Evolutionary conservation across 768 basidiomycete genomes (phyloP), one percentile per base, ranked within the genome.

Genomic region (Tricholoma matsutake): DNA sequence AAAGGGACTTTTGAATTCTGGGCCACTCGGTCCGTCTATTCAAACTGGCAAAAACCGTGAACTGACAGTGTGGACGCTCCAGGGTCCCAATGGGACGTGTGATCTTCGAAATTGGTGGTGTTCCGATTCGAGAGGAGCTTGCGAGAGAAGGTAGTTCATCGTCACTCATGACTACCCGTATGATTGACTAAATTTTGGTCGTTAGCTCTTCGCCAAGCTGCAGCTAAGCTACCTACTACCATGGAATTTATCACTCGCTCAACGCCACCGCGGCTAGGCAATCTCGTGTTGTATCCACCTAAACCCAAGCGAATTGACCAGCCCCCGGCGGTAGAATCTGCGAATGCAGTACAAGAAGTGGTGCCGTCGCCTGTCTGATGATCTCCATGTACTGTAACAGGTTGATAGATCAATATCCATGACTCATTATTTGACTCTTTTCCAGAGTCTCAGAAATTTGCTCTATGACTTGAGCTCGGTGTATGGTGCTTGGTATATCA

Each of bases 1-100:
- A 99, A 99, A 74, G 97, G 97, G 51, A 86, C 91, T 0, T 98
- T 98, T 68, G 97, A 98, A 71, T 98, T 83, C 72, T 99, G 97
- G 97, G 93, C 96, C 28, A 92, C 91, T 61, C 86, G 93, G 92
- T 94, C 67, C 58, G 85, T 69, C 22, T 62, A 61, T 16, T 32
- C 1, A n/a, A 32, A 14, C 4, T 53, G 18, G 4, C 31, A 9
- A n/a, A 51, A n/a, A 20, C 20, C 58, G 11, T 14, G 14, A 25
- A 43, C 20, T 54, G 8, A n/a, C 39, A 39, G 32, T n/a, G 41
- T 60, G 20, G 37, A 54, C 59, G 6, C 16, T 52, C 20, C 64
- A 95, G 95, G 51, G 93, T 94, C 0, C 87, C 91, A 6, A 88
- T 84, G 6, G 95, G 95, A 1, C 87, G 93, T 29, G 94, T 98